Conservation (phyloP, 345 rosid genomes). For the Moringa oleifera region DNA sequence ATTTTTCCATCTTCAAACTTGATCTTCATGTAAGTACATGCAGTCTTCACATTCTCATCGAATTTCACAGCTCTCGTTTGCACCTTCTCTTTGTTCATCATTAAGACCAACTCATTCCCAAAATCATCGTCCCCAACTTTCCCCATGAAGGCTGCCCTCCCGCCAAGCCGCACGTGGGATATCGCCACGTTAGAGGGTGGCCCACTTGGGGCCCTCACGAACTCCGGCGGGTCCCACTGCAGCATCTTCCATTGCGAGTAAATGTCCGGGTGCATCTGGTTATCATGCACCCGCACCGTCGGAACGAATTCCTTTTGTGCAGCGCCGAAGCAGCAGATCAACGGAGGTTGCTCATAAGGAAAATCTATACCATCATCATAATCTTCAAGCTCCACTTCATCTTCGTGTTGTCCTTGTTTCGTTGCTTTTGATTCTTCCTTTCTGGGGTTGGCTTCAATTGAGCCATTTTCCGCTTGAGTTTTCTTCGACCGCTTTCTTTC, state of each 20-base stretch:
- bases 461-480: conserved; percentile 18
- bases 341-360: conserved; percentile 74
- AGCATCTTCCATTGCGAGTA: conserved; percentile 93
- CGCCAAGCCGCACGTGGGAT: conserved; percentile 77
- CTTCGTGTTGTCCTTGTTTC: not conserved
- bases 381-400: conserved; percentile 28
- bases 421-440: conserved; percentile 13
- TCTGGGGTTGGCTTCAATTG: conserved; percentile 6
- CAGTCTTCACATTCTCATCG: conserved; percentile 54
- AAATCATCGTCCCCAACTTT: conserved; percentile 74
- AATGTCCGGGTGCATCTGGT: conserved; percentile 75
- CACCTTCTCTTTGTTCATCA: conserved; percentile 81
- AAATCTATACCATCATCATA: conserved; percentile 74
- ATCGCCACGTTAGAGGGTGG: conserved; percentile 82
- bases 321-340: conserved; percentile 85
- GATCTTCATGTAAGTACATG: conserved; percentile 56
- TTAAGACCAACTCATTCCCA: conserved; percentile 65
- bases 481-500: conserved; percentile 19
- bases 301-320: conserved; percentile 83
- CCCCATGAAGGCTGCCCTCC: conserved; percentile 93
- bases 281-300: conserved; percentile 67
- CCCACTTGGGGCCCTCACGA: conserved; percentile 81
- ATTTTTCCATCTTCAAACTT: conserved; percentile 67
- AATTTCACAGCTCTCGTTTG: conserved; percentile 79
- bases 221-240: conserved; percentile 95